phyloP scores from a whole-genome alignment of 495 filamentous ascomycete species.

The Penicillium taxi region DNA sequence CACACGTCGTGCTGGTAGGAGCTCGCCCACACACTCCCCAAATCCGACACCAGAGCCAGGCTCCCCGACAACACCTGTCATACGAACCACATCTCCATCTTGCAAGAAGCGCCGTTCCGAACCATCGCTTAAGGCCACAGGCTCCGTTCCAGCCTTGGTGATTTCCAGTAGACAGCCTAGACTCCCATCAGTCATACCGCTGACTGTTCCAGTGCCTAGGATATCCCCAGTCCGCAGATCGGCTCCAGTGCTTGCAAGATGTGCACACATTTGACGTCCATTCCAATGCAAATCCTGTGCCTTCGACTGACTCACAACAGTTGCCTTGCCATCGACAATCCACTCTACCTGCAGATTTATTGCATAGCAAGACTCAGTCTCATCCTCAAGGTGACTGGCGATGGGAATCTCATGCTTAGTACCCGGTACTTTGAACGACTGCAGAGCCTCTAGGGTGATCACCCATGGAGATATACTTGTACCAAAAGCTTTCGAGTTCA shows the following conservation, averaged over 20 bases:
- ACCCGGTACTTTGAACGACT: slow-evolving; percentile 45
- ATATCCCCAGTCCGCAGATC: slow-evolving; percentile 68
- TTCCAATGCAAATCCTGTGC: slow-evolving; percentile 66
- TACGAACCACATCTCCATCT: slow-evolving; percentile 68
- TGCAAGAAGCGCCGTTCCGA: slow-evolving; percentile 55
- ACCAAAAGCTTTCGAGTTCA: slow-evolving; percentile 70
- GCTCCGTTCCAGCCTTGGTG: slow-evolving; percentile 53
- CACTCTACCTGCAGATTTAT: slow-evolving; percentile 62
- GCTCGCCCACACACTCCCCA: slow-evolving; percentile 54
- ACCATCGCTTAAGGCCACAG: slow-evolving; percentile 50
- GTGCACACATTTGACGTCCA: slow-evolving; percentile 79
- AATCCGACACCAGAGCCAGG: slow-evolving; percentile 53
- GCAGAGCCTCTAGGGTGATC: slow-evolving; percentile 67
- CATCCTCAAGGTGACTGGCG: slow-evolving; percentile 57
- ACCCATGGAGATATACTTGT: slow-evolving; percentile 79
- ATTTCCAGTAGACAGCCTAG: slow-evolving; percentile 68
- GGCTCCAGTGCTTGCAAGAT: slow-evolving; percentile 72
- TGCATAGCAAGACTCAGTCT: slow-evolving; percentile 51
- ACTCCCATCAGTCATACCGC: slow-evolving; percentile 47
- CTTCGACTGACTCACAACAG: slow-evolving; percentile 52
- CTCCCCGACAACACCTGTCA: slow-evolving; percentile 53
- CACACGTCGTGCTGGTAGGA: slow-evolving; percentile 23
- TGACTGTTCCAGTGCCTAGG: slow-evolving; percentile 77
- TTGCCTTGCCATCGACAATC: slow-evolving; percentile 46
- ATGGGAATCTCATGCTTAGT: slow-evolving; percentile 49